Conservation (phyloP, 2,329 filamentous ascomycete genomes). For the Colletotrichum graminicola region DNA sequence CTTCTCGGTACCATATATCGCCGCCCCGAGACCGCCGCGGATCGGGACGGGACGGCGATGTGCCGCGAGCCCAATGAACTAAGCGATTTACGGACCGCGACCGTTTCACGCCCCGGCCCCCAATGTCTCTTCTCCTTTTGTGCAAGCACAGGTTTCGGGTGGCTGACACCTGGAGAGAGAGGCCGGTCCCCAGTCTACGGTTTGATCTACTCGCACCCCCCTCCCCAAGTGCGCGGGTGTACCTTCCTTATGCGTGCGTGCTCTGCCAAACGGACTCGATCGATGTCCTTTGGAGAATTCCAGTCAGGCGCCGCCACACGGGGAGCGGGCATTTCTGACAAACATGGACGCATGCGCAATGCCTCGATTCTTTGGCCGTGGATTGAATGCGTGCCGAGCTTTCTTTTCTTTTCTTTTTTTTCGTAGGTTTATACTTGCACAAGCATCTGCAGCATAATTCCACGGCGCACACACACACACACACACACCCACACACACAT, state of each 20-base stretch:
- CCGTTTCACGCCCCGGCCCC: neutral
- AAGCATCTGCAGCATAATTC: conserved; percentile 21
- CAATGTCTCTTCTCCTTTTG: neutral
- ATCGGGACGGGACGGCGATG: conserved; percentile 23
- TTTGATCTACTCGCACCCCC: conserved; percentile 27
- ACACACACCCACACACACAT: neutral
- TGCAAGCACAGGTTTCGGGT: neutral
- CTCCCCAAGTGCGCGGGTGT: neutral
- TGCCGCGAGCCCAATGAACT: conserved; percentile 3
- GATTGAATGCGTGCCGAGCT: neutral
- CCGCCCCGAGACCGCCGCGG: conserved; percentile 11
- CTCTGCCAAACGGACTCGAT: neutral
- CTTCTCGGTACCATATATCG: neutral
- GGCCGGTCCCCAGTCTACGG: neutral
- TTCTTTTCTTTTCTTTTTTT: neutral
- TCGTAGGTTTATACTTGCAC: neutral
- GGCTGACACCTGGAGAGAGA: neutral
- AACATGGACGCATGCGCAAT: neutral
- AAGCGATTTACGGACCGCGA: conserved; percentile 18
- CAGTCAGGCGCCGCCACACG: too few species aligned
- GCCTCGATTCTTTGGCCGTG: neutral
- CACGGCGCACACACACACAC: neutral
- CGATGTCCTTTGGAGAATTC: too few species aligned
- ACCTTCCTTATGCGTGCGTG: neutral
- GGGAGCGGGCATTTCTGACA: neutral